Evolutionary conservation across 768 basidiomycete genomes (phyloP).

Genomic region (Boletus speciosus): DNA sequence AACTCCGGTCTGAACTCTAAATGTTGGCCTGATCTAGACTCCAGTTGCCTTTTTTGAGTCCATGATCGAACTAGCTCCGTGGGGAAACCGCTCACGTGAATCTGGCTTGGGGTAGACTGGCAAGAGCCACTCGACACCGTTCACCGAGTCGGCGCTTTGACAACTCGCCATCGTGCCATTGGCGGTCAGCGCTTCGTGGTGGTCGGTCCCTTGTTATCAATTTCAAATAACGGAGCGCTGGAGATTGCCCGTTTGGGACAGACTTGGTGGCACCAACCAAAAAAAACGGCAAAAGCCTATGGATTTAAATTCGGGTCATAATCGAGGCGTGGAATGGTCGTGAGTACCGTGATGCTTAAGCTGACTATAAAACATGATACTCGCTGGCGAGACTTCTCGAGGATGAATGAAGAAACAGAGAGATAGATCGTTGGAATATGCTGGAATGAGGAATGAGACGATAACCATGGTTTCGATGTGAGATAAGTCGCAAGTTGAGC

Average conservation of each 20-base stretch:
- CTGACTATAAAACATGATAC: constrained; percentile 21
- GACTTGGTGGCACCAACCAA: neutral
- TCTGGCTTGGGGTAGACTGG: neutral
- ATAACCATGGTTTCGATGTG: constrained; percentile 10
- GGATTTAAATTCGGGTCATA: constrained; percentile 15
- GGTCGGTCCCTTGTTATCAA: constrained; percentile 17
- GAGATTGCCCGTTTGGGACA: no score
- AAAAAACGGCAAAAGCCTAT: neutral
- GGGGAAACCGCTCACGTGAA: neutral
- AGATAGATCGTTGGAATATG: constrained; percentile 11
- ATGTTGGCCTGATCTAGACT: constrained; percentile 20
- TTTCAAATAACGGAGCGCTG: constrained; percentile 20
- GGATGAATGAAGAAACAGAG: neutral
- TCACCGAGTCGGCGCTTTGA: neutral
- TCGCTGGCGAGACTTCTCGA: constrained; percentile 2
- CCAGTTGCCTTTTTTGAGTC: constrained; percentile 17
- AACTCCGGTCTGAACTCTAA: constrained; percentile 47
- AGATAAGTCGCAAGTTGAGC: constrained; percentile 1
- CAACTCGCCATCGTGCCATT: constrained; percentile 7
- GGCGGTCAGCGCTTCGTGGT: neutral
- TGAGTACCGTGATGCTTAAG: constrained; percentile 6
- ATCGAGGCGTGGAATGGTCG: constrained; percentile 18
- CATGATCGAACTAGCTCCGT: constrained; percentile 21
- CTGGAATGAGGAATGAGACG: constrained; percentile 8
- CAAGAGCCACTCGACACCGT: neutral